A percentile compares a stretch with the other conserved stretches of the same genome.
Conservation (phyloP, 2,329 filamentous ascomycete species). For the Cephalotrichum gorgonifer region DNA sequence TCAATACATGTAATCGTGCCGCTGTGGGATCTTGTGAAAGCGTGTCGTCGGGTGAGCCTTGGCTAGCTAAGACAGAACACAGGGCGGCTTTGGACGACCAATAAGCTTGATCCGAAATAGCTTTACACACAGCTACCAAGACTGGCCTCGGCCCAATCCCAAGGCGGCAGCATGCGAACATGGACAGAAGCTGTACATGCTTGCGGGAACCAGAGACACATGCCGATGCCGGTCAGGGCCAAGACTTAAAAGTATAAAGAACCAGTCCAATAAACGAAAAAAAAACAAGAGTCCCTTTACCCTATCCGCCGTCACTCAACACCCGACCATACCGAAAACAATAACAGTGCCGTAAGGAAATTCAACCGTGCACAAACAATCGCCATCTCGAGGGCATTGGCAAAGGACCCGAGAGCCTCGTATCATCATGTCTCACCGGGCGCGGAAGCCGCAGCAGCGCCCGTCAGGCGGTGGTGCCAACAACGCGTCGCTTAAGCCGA, state of each 20-base stretch:
- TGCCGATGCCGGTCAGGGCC: not conserved
- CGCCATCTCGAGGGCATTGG: not conserved
- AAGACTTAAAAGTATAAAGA: not conserved
- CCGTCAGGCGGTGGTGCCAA: constrained; percentile 1
- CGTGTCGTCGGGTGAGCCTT: no score
- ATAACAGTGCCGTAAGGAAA: constrained; percentile 1
- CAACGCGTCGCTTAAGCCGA: constrained; percentile 21
- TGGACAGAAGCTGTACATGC: not conserved
- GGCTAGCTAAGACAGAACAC: not conserved
- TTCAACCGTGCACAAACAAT: constrained; percentile 2
- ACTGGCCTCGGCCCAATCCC: not conserved
- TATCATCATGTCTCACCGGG: constrained; percentile 6
- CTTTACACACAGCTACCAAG: not conserved
- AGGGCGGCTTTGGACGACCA: not conserved
- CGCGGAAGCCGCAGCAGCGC: not conserved
- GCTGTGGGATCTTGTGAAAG: no score
- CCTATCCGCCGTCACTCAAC: constrained; percentile 5
- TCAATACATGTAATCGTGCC: no score
- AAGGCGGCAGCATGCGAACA: no score
- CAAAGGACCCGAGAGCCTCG: not conserved
- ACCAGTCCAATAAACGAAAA: not conserved
- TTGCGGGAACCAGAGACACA: not conserved
- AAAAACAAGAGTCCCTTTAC: constrained; percentile 4
- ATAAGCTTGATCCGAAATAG: not conserved
- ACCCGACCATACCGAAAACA: constrained; percentile 5